Evolutionary conservation across 2,329 filamentous ascomycete genomes (phyloP), one percentile per base, ranked within the genome.

Genomic region (Aspergillus jensenii): DNA sequence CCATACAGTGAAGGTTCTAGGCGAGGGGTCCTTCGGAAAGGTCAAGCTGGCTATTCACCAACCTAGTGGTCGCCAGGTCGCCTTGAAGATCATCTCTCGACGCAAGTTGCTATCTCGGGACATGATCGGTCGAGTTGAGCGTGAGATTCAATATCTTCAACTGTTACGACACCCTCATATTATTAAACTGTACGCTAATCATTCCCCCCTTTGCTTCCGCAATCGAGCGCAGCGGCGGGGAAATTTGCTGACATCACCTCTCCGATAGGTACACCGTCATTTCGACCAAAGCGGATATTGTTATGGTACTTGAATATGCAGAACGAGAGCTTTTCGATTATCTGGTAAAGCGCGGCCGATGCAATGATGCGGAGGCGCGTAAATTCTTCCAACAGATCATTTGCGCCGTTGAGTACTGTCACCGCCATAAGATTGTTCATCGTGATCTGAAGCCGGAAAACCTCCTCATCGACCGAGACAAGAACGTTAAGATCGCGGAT

Each of bases 301-400:
- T 98, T 76, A 99, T 99, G 95, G 95, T 99, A 49, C 86, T 99
- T 66, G 95, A 99, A 77, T 99, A 96, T 76, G 95, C 95, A 43
- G 95, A 95, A 61, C 91, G 91, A 60, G 95, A 99, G 77, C 83
- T 99, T 59, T 99, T 99, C 77, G 93, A 99, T 76, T 98, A 98
- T 78, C 95, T 99, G 62, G 95, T 99, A 58, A 89, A 93, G 71
- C 88, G 97, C 72, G 95, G 95, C 55, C 88, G 90, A 71, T 91
- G 98, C 84, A 87, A 89, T 66, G 95, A 99, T 76, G 84, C 88
- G 60, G 90, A 96, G 73, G 95, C 95, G n/a, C 88, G 95, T 57
- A 91, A 93, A 66, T 97, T 99, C 81, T 99, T 99, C 77, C 95
- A 99, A 77, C 95, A 99, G 77, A 99, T 99, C 78, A 90, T 99